Base-by-base conservation (phyloP, 148 eudicot species). In the Arctostaphylos glauca region DNA sequence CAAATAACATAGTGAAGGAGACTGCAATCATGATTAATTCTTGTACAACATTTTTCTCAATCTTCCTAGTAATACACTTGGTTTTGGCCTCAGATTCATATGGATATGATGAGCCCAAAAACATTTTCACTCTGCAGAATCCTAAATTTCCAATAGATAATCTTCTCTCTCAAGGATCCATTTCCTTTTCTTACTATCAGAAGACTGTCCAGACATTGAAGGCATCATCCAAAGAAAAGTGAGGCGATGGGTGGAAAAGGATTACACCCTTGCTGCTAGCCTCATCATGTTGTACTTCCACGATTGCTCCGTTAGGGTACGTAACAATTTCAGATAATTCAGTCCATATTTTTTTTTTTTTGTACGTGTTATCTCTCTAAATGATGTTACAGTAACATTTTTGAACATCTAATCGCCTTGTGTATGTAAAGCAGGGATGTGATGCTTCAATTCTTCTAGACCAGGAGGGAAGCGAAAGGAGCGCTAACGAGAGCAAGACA, bases 231-330 rank as follows among this genome's bases (percentile, higher is more conserved):
- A 91, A 6, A 44, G 80, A 9, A 91, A 88, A 82, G 83, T 93
- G 0, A 56, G 77, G 50, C 64, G 87, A 67, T 89, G 90, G 90
- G 50, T 86, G 59, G 15, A 88, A 6, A 84, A 86, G 55, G 98
- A 94, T 47, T 50, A 71, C 70, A 86, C 94, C 21, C 86, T 94
- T 84, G 94, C 94, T 56, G 84, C 98, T 3, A 87, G 93, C 84
- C 90, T 94, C 83, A 87, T 94, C 13, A 86, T 92, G 80, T 67
- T 94, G 83, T 94, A 92, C 56, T 94, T 89, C 86, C 98, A 93
- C 46, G 98, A 94, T 53, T 94, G 98, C 73, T 82, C 90, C 74
- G 38, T 31, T 31, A 31, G 1, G 38, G 38, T 31, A 31, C 38
- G 38, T 31, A 31, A 31, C 38, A 31, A 31, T 31, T 31, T 31